Conservation (phyloP, 805 yeast genomes). For the Barnettozyma botsteinii region DNA sequence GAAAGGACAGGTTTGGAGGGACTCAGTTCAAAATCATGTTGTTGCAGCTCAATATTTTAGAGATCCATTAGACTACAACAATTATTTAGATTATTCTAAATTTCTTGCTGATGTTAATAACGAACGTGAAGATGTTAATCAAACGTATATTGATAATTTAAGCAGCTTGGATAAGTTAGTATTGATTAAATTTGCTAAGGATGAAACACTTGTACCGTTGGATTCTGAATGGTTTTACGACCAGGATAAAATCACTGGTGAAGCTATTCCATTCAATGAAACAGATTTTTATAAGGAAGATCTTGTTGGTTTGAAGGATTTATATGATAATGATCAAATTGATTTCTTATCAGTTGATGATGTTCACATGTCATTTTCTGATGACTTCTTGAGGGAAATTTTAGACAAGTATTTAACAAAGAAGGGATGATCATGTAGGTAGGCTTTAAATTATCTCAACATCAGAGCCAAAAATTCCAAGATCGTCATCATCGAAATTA, state of each 20-base stretch:
- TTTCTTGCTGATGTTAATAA: constrained; percentile 66
- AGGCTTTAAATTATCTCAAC: constrained; percentile 18
- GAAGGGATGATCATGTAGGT: neutral
- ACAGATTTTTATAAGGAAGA: constrained; percentile 49
- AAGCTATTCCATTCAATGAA: constrained; percentile 38
- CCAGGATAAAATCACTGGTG: constrained; percentile 37
- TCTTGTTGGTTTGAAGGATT: constrained; percentile 50
- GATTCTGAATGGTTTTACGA: constrained; percentile 68
- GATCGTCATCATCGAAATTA: constrained; percentile 10
- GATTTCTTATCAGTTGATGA: constrained; percentile 49
- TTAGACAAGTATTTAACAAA: constrained; percentile 38
- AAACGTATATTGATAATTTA: constrained; percentile 40
- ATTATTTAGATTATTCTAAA: constrained; percentile 48
- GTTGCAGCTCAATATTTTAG: constrained; percentile 77
- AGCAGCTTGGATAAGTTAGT: constrained; percentile 45
- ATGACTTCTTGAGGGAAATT: constrained; percentile 40
- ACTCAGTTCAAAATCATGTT: constrained; percentile 47
- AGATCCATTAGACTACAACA: constrained; percentile 46
- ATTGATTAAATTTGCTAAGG: constrained; percentile 52
- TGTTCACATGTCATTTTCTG: constrained; percentile 60
- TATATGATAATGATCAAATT: constrained; percentile 40
- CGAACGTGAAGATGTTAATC: constrained; percentile 37
- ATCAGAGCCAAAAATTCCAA: constrained; percentile 20
- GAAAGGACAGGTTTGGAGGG: constrained; percentile 55
- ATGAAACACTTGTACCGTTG: constrained; percentile 66